A percentile compares a stretch with the other conserved stretches of the same genome.
Evolutionary conservation across 140 eudicot genomes (phyloP).

Genomic region (Stevia rebaudiana): DNA sequence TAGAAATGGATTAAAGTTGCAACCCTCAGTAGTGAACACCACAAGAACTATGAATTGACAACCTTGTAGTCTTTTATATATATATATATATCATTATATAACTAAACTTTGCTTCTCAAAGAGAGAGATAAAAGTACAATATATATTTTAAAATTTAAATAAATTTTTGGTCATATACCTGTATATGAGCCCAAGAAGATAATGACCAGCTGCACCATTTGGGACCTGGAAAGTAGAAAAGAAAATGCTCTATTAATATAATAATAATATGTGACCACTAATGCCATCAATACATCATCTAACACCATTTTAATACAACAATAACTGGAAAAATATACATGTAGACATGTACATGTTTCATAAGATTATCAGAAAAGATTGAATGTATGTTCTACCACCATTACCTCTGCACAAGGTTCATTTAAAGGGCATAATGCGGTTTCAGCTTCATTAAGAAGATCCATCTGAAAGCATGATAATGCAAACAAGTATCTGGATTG

Average conservation of each 20-base stretch:
- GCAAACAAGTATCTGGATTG: constrained; percentile 99
- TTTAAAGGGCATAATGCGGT: constrained; percentile 68
- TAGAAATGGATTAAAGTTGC: background rate
- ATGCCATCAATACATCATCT: background rate
- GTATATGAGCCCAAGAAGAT: constrained; percentile 96
- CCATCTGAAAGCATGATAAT: constrained; percentile 94
- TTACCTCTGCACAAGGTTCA: constrained; percentile 84
- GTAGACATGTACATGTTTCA: constrained; percentile 46
- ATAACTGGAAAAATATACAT: constrained; percentile 1
- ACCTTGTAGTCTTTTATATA: background rate
- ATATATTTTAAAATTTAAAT: too few relatives aligned
- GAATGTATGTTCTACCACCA: background rate
- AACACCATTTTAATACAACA: background rate
- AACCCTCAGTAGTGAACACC: too few relatives aligned
- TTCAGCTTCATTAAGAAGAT: constrained; percentile 92
- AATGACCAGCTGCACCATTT: constrained; percentile 98
- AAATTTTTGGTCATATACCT: constrained; percentile 42
- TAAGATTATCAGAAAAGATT: background rate
- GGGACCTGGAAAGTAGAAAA: constrained; percentile 58
- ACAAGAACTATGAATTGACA: background rate
- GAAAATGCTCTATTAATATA: constrained; percentile 3
- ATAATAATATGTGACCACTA: background rate
- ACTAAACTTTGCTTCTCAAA: background rate
- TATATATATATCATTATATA: background rate
- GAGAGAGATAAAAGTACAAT: background rate